Percentiles rank a stretch among this genome's conserved stretches.
Evolutionary conservation across 371 early-diverging fungal genomes (phyloP).

Genomic region (Agmasoma carcini): DNA sequence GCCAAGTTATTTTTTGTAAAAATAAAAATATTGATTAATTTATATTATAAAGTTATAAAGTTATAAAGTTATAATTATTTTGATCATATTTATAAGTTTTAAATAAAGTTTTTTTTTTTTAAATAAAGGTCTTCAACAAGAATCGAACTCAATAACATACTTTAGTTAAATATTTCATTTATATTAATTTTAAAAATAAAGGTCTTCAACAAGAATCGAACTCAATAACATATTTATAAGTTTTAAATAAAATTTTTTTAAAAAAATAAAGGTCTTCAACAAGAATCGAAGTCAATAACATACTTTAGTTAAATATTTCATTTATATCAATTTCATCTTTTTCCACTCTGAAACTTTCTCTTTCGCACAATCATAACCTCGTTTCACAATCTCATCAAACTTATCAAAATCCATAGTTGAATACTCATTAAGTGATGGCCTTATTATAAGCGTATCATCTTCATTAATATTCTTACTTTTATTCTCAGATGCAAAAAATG

Average conservation of each 20-base stretch:
- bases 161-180: background rate
- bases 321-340: conserved; percentile 58
- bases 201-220: background rate
- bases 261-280: conserved; percentile 16
- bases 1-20: conserved; percentile 53
- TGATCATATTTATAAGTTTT: background rate
- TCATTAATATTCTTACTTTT: conserved; percentile 68
- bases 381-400: conserved; percentile 70
- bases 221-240: background rate
- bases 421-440: conserved; percentile 69
- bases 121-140: background rate
- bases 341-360: conserved; percentile 67
- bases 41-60: background rate
- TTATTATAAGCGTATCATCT: conserved; percentile 68
- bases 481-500: conserved; percentile 66
- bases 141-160: background rate
- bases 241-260: background rate
- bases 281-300: background rate
- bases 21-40: too few relatives aligned
- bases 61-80: too few relatives aligned
- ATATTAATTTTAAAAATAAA: background rate
- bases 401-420: conserved; percentile 79
- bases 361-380: conserved; percentile 73
- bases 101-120: background rate
- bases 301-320: background rate